Percentiles rank a stretch among this genome's conserved stretches.
Conservation (phyloP, 139 green algal species). For the Closterium sp. region DNA sequence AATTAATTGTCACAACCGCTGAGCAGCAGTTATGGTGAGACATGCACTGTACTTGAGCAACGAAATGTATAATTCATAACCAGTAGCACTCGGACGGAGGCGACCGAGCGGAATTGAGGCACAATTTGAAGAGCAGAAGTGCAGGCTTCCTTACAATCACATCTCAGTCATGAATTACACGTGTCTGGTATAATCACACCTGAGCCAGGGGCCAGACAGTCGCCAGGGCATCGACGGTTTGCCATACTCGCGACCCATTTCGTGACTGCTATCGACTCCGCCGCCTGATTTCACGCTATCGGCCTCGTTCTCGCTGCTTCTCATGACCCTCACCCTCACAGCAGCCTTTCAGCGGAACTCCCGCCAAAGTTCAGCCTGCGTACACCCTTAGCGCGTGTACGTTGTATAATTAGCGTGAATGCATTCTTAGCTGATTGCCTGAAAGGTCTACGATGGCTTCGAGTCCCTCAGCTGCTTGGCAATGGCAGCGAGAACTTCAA, state of each 20-base stretch:
- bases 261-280: neutral
- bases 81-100: no score
- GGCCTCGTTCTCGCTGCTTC: neutral
- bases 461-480: no score
- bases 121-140: neutral
- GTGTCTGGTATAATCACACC: neutral
- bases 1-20: no score
- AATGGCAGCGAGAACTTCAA: no score
- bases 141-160: neutral
- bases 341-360: neutral
- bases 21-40: no score
- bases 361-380: neutral
- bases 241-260: neutral
- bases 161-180: neutral
- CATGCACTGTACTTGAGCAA: no score
- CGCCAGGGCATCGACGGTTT: neutral
- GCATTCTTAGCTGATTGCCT: neutral
- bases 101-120: no score
- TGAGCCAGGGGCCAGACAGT: neutral
- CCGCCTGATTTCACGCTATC: neutral
- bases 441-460: no score
- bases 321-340: neutral
- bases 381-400: neutral
- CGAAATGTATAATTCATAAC: no score
- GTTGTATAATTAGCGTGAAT: neutral